Evolutionary conservation across 495 filamentous ascomycete genomes (phyloP).

Genomic region (Penicillium soppii): DNA sequence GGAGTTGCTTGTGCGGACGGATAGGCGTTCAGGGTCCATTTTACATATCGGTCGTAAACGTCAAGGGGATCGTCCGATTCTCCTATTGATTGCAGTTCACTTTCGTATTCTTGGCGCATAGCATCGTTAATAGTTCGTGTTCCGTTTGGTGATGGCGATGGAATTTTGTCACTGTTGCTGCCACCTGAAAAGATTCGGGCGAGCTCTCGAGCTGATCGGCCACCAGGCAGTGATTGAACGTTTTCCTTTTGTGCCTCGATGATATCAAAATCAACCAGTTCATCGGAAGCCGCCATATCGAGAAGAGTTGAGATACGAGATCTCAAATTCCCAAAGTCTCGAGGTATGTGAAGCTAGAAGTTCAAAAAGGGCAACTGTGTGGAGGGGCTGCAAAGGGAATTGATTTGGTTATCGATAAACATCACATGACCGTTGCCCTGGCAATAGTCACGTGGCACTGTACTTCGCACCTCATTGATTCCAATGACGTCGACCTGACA

Average conservation of each 20-base stretch:
- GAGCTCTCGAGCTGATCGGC: constrained; percentile 85
- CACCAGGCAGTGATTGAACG: constrained; percentile 87
- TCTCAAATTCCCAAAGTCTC: constrained; percentile 4
- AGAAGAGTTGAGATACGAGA: constrained; percentile 6
- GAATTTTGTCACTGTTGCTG: constrained; percentile 42
- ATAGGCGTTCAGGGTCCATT: constrained; percentile 94
- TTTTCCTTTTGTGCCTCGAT: constrained; percentile 98
- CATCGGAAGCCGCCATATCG: constrained; percentile 53
- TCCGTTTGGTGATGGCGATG: constrained; percentile 61
- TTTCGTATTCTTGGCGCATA: constrained; percentile 80
- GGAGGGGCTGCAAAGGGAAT: constrained; percentile 9
- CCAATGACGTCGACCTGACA: no score
- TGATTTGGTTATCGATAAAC: constrained; percentile 47
- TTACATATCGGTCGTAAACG: constrained; percentile 92
- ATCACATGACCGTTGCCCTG: constrained; percentile 36
- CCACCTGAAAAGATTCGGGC: constrained; percentile 76
- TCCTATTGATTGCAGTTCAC: constrained; percentile 69
- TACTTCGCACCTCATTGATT: background rate
- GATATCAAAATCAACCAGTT: constrained; percentile 85
- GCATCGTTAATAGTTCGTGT: constrained; percentile 75
- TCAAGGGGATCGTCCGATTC: constrained; percentile 96
- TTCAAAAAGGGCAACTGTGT: background rate
- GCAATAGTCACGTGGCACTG: constrained; percentile 32
- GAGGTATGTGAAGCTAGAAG: constrained; percentile 1
- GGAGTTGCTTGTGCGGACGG: constrained; percentile 91